Base-by-base conservation (phyloP, 2,329 filamentous ascomycete genomes). In the Mycosphaerella sp. region DNA sequence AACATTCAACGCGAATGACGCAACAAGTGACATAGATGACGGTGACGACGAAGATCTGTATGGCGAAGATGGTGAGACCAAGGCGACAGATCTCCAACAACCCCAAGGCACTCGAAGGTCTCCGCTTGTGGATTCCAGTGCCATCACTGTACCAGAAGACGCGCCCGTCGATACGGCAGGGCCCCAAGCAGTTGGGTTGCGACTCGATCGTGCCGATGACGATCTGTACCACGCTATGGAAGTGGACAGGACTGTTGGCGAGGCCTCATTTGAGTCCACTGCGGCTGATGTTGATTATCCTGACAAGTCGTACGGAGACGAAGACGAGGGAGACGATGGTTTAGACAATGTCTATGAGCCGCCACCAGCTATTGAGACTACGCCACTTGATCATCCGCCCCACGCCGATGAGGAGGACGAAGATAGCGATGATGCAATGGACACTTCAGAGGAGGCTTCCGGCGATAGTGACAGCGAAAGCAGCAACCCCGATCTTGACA, bases 371-470 rank as follows among this genome's bases (percentile, higher is more conserved):
- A 26, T 46, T 9, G 40, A 40, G 21, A 34, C 10, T 6, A 17
- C 11, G 12, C n/a, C 8, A 5, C 12, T 9, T 32, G n/a, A 14
- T 26, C 10, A 38, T 23, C 10, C 29, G 29, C 29, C 17, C 26
- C 10, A n/a, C 23, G 48, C 31, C 12, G 17, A 32, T 11, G 32
- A n/a, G 14, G 12, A 14, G 12, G 51, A 62, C 23, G 60, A 54
- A 34, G 55, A 60, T 21, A 55, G 53, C 54, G 61, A 59, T 39
- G 59, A 61, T 51, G 60, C 59, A 12, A 60, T 62, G 56, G 59
- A 62, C 46, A 55, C 56, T 17, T 59, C 59, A 12, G 57, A 55
- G 31, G 56, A 55, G 41, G 48, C 52, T 23, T 54, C 55, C 9
- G 40, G 36, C 8, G 54, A 56, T 26, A 49, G 49, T 17, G 42